Evolutionary conservation across 768 basidiomycete species (phyloP).

Genomic region (Saitozyma sp.): DNA sequence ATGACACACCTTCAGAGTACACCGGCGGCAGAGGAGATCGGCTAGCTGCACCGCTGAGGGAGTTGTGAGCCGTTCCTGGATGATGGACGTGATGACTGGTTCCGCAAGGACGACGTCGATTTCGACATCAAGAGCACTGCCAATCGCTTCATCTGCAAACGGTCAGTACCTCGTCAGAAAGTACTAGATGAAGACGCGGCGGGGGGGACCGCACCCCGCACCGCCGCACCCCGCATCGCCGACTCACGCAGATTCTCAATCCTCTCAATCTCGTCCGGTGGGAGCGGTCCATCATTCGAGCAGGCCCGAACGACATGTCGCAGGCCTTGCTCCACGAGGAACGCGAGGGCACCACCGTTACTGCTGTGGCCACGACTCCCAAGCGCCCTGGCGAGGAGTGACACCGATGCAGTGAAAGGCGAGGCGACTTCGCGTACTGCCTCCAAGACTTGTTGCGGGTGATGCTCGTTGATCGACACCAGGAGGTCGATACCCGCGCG

Average conservation of each 20-base stretch:
- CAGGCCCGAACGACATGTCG: constrained; percentile 20
- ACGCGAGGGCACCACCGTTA: neutral
- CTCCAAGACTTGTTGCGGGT: too few species aligned
- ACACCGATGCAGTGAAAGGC: neutral
- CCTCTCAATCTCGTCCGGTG: constrained; percentile 1
- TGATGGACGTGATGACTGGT: constrained; percentile 64
- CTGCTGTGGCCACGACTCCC: neutral
- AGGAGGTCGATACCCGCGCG: too few species aligned
- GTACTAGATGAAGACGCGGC: neutral
- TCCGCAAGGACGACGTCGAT: constrained; percentile 61
- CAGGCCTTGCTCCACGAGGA: constrained; percentile 16
- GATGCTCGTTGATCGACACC: too few species aligned
- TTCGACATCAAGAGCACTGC: neutral
- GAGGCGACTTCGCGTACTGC: neutral
- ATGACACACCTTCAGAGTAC: constrained; percentile 65
- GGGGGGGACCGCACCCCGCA: neutral
- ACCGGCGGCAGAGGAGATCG: constrained; percentile 53
- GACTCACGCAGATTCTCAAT: constrained; percentile 22
- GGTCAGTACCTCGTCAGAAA: neutral
- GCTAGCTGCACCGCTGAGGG: constrained; percentile 56
- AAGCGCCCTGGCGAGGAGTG: constrained; percentile 2
- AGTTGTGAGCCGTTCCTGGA: constrained; percentile 61
- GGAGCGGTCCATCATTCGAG: constrained; percentile 11
- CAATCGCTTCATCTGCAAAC: neutral
- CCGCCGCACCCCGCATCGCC: neutral